A percentile compares a stretch with the other conserved stretches of the same genome.
Conservation (phyloP, 192 early-diverging fungal species). For the Obelidium mucronatum region DNA sequence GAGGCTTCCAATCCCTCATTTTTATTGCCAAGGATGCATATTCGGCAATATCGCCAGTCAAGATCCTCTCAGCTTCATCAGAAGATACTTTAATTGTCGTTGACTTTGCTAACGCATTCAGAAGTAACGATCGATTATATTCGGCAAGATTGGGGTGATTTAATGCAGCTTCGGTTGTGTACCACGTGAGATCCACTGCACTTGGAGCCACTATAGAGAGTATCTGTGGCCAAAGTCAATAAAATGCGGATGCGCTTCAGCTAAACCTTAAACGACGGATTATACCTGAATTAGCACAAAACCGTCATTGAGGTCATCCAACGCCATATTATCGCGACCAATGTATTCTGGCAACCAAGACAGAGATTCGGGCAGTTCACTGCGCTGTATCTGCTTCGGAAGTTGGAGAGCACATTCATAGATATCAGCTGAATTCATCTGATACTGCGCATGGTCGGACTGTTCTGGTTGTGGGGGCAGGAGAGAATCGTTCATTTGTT, state of each 20-base stretch:
- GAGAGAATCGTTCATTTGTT: neutral
- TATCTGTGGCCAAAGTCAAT: conserved; percentile 34
- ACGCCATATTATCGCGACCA: conserved; percentile 39
- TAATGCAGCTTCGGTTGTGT: conserved; percentile 48
- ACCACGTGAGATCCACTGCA: conserved; percentile 50
- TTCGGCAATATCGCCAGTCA: neutral
- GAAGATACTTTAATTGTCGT: neutral
- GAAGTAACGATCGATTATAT: conserved; percentile 8
- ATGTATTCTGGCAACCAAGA: conserved; percentile 43
- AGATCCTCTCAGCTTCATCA: neutral
- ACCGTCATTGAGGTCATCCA: conserved; percentile 46
- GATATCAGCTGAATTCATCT: too few species aligned
- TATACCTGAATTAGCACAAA: conserved; percentile 56
- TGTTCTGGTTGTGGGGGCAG: too few species aligned
- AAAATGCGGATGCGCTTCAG: too few species aligned
- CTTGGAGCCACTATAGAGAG: conserved; percentile 48
- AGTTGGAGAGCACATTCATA: too few species aligned
- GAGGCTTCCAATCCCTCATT: conserved; percentile 14
- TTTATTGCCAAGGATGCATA: neutral
- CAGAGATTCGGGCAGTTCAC: neutral
- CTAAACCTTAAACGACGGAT: neutral
- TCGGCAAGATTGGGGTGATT: conserved; percentile 20
- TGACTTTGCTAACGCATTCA: neutral
- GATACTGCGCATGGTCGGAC: too few species aligned
- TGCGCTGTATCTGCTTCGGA: too few species aligned